These are phyloP conservation scores for Kodamaea anthophila DNA, from an alignment of 1,139 yeast genomes.

Conservation along the genomic window DNA sequence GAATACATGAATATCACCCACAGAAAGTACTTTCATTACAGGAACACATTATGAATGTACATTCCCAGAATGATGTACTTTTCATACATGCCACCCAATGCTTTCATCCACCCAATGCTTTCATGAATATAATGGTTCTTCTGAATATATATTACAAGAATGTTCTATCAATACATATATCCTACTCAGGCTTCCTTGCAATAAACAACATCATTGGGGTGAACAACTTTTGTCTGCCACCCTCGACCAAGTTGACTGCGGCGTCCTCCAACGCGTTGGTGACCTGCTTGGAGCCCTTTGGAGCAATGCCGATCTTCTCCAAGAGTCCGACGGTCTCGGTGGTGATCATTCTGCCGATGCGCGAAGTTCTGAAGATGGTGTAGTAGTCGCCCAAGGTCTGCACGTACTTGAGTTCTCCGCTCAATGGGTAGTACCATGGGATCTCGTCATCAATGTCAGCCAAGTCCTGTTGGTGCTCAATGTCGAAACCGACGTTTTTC, in stretches of 20 bases:
- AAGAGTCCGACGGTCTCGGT: slow-evolving; percentile 71
- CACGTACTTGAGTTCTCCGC: slow-evolving; percentile 87
- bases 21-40: no score
- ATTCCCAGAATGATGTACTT: no score
- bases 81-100: no score
- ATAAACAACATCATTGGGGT: slow-evolving; percentile 96
- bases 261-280: slow-evolving; percentile 94
- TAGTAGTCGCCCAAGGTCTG: slow-evolving; percentile 73
- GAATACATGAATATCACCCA: no score
- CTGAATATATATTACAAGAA: no score
- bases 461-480: slow-evolving; percentile 69
- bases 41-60: no score
- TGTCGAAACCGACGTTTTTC: slow-evolving; percentile 79
- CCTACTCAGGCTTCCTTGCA: slow-evolving; percentile 74
- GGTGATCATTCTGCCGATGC: slow-evolving; percentile 78
- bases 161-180: no score
- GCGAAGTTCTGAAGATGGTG: slow-evolving; percentile 87
- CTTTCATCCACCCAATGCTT: no score
- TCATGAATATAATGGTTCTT: no score
- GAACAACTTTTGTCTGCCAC: slow-evolving; percentile 83
- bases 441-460: slow-evolving; percentile 78
- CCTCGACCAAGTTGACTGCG: slow-evolving; percentile 89
- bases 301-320: slow-evolving; percentile 85
- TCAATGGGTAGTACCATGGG: slow-evolving; percentile 97
- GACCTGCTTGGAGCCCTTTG: slow-evolving; percentile 88